Evolutionary conservation across 1,284 basidiomycete genomes (phyloP), one percentile per base, ranked within the genome.

Genomic region (Ustilago sp.): DNA sequence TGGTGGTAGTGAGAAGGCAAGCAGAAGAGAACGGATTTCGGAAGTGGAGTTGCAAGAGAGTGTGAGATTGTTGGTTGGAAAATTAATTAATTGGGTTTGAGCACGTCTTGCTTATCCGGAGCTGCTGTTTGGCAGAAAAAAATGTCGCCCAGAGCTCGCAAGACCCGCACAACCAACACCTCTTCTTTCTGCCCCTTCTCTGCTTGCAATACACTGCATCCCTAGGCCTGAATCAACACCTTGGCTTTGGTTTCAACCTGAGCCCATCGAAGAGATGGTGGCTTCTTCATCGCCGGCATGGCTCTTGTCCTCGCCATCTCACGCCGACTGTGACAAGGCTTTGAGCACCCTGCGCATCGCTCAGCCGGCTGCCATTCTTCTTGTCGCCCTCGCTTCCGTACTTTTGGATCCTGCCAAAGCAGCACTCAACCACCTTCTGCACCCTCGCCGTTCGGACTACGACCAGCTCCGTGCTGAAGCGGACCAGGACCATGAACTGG

Each of bases 321-420:
- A 53, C 5, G 73, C 60, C 50, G 57, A 73, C 54, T 74, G 64
- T 32, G 64, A 74, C 23, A 15, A 43, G 11, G 63, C 73, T 1
- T 59, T 81, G 32, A 63, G 63, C 28, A 48, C 57, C 17, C 64
- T 80, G n/a, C 78, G 80, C 31, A 63, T 80, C 50, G 34, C 59
- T 11, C 78, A 81, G 58, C 75, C 76, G 13, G 59, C 45, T 50
- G 57, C 57, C 28, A 75, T 81, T 19, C 71, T 80, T 51, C 43
- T 68, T 13, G 68, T 81, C 59, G 68, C 63, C 11, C 50, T 76
- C 9, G 38, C 67, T 8, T 80, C 80, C 3, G 57, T 80, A 6
- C 50, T 80, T 5, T 23, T 70, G 19, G 45, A 68, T 4, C 79
- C 77, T 36, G 23, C 63, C 47, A 71, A 65, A 57, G 55, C 56